These are phyloP conservation scores for Primulina huaijiensis DNA, from an alignment of 257 asterid species.

Conservation along the genomic window DNA sequence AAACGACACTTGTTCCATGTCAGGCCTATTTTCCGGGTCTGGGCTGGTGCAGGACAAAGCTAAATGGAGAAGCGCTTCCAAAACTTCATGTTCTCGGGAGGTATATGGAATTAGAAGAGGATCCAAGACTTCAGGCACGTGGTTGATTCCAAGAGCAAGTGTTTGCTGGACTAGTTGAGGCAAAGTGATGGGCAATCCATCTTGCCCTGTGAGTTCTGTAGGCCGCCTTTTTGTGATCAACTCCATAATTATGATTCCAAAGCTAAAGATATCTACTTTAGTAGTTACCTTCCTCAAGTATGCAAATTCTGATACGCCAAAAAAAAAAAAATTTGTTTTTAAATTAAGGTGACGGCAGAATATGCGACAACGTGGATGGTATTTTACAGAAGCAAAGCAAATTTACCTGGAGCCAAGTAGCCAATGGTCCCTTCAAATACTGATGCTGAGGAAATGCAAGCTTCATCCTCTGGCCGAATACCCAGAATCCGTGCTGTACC, in stretches of 20 bases:
- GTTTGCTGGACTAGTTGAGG: conserved; percentile 55
- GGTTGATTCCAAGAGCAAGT: conserved; percentile 37
- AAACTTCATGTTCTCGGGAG: conserved; percentile 39
- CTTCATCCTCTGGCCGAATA: conserved; percentile 46
- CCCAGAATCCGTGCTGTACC: conserved; percentile 86
- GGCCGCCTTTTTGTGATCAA: conserved; percentile 69
- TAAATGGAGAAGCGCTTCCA: conserved; percentile 55
- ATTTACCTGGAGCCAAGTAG: conserved; percentile 81
- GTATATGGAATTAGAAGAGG: conserved; percentile 38
- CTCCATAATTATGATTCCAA: conserved; percentile 71
- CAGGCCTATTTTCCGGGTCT: conserved; percentile 64
- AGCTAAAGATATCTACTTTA: conserved; percentile 84
- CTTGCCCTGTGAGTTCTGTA: conserved; percentile 52
- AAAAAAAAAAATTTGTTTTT: conserved; percentile 5
- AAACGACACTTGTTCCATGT: conserved; percentile 58
- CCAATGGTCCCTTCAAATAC: conserved; percentile 89
- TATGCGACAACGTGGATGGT: too few species aligned
- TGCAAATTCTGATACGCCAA: conserved; percentile 57
- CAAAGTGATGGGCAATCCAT: conserved; percentile 57
- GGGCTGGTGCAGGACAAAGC: conserved; percentile 62
- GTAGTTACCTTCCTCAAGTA: conserved; percentile 72
- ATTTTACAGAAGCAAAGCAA: background rate
- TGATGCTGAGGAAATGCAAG: conserved; percentile 45
- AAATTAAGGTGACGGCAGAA: background rate
- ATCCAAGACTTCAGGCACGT: conserved; percentile 47